These are phyloP conservation scores for Mimosa bimucronata DNA, from an alignment of 306 rosid species.

Conservation along the genomic window DNA sequence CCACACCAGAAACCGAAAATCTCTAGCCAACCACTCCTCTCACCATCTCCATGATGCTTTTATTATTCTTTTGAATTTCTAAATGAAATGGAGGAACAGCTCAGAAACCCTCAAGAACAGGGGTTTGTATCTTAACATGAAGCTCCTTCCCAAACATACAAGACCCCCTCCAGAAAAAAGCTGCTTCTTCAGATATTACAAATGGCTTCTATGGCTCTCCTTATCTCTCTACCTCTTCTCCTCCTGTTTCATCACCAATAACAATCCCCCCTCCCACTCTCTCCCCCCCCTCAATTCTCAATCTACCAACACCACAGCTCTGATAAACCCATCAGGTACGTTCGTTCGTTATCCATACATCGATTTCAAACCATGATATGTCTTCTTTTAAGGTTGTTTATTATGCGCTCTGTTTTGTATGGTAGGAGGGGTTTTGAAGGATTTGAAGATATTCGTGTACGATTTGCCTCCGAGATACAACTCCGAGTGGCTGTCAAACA, in stretches of 20 bases:
- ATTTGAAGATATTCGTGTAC: conserved; percentile 66
- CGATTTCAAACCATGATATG: background rate
- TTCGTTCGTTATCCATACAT: background rate
- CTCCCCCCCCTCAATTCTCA: conserved; percentile 40
- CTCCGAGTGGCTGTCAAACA: conserved; percentile 66
- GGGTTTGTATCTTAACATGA: conserved; percentile 76
- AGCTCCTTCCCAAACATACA: conserved; percentile 58
- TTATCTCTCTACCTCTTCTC: conserved; percentile 71
- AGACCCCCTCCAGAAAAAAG: conserved; percentile 54
- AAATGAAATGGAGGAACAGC: conserved; percentile 59
- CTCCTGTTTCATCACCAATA: conserved; percentile 59
- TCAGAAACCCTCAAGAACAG: conserved; percentile 44
- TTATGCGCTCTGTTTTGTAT: background rate
- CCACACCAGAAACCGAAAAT: conserved; percentile 59
- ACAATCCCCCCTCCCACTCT: conserved; percentile 26
- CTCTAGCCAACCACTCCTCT: conserved; percentile 44
- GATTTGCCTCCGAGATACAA: conserved; percentile 74
- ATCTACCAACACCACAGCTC: conserved; percentile 34
- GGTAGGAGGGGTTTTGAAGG: conserved; percentile 43
- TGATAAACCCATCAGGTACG: conserved; percentile 41
- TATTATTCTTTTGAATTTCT: conserved; percentile 29
- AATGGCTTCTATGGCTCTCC: conserved; percentile 74
- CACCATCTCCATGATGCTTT: background rate
- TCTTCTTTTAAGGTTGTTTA: too few relatives aligned
- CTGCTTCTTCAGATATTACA: conserved; percentile 64